Conservation (phyloP, 2,329 filamentous ascomycete species). For the Nakataea oryzae region DNA sequence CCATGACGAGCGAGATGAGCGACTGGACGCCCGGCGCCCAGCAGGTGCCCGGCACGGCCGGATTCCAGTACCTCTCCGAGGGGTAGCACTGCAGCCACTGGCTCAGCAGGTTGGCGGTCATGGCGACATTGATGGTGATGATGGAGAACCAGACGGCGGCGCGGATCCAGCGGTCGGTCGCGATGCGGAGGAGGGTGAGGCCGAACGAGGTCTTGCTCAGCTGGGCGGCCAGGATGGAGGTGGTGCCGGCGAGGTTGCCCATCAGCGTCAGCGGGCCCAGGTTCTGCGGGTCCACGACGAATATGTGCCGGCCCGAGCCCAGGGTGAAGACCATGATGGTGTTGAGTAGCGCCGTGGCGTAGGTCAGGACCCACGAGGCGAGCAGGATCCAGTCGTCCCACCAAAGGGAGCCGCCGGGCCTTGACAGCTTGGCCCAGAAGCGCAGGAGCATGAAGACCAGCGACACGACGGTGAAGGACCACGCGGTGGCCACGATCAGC, state of each 20-base stretch:
- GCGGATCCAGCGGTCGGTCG: slow-evolving; percentile 13
- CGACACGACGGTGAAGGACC: neutral
- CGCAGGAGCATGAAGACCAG: neutral
- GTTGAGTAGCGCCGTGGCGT: slow-evolving; percentile 1
- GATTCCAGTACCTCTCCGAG: slow-evolving; percentile 9
- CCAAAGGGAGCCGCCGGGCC: slow-evolving; percentile 10
- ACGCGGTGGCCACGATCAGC: neutral
- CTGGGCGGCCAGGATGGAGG: slow-evolving; percentile 20
- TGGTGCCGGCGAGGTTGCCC: slow-evolving; percentile 8
- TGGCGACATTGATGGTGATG: slow-evolving; percentile 16
- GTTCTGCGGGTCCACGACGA: slow-evolving; percentile 2
- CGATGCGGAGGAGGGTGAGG: slow-evolving; percentile 20
- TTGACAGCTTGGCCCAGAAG: slow-evolving; percentile 2
- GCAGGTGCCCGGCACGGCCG: slow-evolving; percentile 5
- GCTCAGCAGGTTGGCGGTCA: slow-evolving; percentile 10
- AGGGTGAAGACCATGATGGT: slow-evolving; percentile 3
- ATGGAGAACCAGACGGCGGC: slow-evolving; percentile 20
- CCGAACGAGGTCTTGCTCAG: slow-evolving; percentile 29
- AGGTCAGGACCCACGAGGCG: slow-evolving; percentile 10
- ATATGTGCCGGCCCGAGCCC: slow-evolving; percentile 5
- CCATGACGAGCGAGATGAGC: slow-evolving; percentile 12
- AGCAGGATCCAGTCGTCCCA: slow-evolving; percentile 15
- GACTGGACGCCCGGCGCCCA: slow-evolving; percentile 11
- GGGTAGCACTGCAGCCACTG: slow-evolving; percentile 15
- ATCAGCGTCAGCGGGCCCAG: slow-evolving; percentile 3